Conservation (phyloP, 2,329 filamentous ascomycete genomes). For the Dactylonectria estremocensis region DNA sequence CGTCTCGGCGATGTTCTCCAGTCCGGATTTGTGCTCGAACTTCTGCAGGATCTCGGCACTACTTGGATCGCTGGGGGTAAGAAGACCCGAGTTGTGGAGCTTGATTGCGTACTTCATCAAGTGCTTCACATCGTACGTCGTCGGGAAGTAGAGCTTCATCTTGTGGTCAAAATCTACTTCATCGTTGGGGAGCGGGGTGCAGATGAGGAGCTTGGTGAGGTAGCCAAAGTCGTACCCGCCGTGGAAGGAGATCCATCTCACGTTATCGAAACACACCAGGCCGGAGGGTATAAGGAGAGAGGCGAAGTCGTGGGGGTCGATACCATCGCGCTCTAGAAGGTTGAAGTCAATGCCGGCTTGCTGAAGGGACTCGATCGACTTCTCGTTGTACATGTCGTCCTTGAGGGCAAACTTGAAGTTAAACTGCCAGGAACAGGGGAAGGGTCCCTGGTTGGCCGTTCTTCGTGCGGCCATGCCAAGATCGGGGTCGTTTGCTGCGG, state of each 20-base stretch:
- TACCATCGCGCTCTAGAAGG: conserved; percentile 87
- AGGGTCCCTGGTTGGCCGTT: conserved; percentile 63
- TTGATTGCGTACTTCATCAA: conserved; percentile 91
- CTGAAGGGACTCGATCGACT: conserved; percentile 91
- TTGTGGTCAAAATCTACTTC: conserved; percentile 91
- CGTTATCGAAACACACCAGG: conserved; percentile 87
- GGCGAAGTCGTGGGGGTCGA: conserved; percentile 91
- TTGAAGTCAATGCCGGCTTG: conserved; percentile 94
- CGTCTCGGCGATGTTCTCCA: conserved; percentile 94
- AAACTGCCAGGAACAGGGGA: conserved; percentile 97
- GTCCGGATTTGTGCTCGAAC: conserved; percentile 90
- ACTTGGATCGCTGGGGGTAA: conserved; percentile 74
- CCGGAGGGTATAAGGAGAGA: conserved; percentile 92
- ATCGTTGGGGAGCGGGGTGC: conserved; percentile 86
- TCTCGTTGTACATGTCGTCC: conserved; percentile 97
- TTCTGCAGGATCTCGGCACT: conserved; percentile 84
- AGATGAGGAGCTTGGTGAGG: conserved; percentile 92
- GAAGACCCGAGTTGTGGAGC: conserved; percentile 74
- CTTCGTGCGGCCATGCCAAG: conserved; percentile 56
- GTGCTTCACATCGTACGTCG: conserved; percentile 96
- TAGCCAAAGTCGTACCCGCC: conserved; percentile 99
- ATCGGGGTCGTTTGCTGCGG: conserved; percentile 63
- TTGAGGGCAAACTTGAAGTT: conserved; percentile 98
- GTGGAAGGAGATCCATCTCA: conserved; percentile 98
- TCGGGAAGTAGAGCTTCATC: conserved; percentile 94